Evolutionary conservation across 2,329 filamentous ascomycete species (phyloP).

Genomic region (Cladosporium halotolerans): DNA sequence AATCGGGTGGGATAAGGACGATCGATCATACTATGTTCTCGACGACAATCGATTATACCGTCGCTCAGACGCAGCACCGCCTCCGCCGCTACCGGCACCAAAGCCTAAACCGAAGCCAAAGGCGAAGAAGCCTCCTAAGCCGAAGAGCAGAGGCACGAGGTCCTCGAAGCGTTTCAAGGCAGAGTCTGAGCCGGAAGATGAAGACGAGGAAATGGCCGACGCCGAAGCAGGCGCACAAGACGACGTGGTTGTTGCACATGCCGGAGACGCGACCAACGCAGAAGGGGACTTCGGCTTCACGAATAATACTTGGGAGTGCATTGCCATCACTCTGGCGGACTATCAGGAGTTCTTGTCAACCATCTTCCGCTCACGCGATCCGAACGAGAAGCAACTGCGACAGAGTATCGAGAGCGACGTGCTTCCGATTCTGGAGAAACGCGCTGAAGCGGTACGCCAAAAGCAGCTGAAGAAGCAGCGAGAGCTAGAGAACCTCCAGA

Average conservation of each 20-base stretch:
- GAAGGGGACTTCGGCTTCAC: slow-evolving; percentile 53
- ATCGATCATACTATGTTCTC: slow-evolving; percentile 80
- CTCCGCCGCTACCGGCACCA: slow-evolving; percentile 52
- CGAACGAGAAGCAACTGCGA: slow-evolving; percentile 75
- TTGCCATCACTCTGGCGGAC: slow-evolving; percentile 75
- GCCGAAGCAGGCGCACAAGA: slow-evolving; percentile 31
- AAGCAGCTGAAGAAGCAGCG: slow-evolving; percentile 71
- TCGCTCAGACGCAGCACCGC: slow-evolving; percentile 65
- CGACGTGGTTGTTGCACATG: slow-evolving; percentile 28
- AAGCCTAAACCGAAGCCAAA: slow-evolving; percentile 50
- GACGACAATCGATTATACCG: slow-evolving; percentile 94
- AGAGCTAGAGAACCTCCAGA: slow-evolving; percentile 73
- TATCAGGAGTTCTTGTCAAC: slow-evolving; percentile 64
- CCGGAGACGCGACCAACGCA: slow-evolving; percentile 26
- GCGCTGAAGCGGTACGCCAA: slow-evolving; percentile 60
- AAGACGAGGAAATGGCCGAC: slow-evolving; percentile 39
- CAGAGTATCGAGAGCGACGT: slow-evolving; percentile 69
- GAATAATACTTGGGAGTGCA: slow-evolving; percentile 80
- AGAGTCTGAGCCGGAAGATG: slow-evolving; percentile 38
- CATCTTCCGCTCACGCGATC: slow-evolving; percentile 70
- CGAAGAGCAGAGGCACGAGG: slow-evolving; percentile 48
- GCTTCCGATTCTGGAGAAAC: slow-evolving; percentile 75
- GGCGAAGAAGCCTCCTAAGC: slow-evolving; percentile 48
- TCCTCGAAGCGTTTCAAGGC: slow-evolving; percentile 67
- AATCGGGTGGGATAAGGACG: slow-evolving; percentile 81